Evolutionary conservation across 345 rosid species (phyloP).

Genomic region (Hibiscus trionum): DNA sequence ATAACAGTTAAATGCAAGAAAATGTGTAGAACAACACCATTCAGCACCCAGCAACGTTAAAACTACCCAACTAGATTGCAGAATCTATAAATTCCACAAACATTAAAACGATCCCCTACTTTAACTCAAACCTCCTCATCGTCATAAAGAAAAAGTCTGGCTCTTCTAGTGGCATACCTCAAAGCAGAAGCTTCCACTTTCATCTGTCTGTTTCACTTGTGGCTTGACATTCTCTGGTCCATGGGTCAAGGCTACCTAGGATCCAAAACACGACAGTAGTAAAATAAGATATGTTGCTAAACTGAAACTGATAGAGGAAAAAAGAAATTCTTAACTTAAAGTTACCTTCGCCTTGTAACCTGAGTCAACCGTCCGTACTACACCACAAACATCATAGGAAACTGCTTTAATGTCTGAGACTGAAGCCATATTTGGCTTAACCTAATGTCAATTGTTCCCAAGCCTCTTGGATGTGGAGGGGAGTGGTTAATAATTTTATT

Average conservation of each 20-base stretch:
- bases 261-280: conserved; percentile 12
- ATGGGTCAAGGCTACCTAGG: conserved; percentile 83
- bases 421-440: conserved; percentile 93
- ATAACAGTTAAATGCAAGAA: not conserved
- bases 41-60: not conserved
- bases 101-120: not conserved
- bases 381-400: conserved; percentile 75
- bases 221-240: conserved; percentile 84
- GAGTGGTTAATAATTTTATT: no score
- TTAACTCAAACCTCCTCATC: not conserved
- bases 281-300: conserved; percentile 4
- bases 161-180: conserved; percentile 46
- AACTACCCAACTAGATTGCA: not conserved
- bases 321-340: conserved; percentile 4
- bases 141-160: not conserved
- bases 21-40: not conserved
- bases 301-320: conserved; percentile 6
- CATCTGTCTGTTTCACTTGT: conserved; percentile 74
- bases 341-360: conserved; percentile 70
- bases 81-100: not conserved
- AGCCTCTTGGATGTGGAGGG: no score
- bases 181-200: conserved; percentile 72
- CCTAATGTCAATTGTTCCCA: no score
- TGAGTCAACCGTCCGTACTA: conserved; percentile 45
- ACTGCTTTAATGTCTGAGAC: conserved; percentile 70